These are phyloP conservation scores for Amaranthus tricolor DNA, from an alignment of 179 eudicot genomes.

Conservation along the genomic window DNA sequence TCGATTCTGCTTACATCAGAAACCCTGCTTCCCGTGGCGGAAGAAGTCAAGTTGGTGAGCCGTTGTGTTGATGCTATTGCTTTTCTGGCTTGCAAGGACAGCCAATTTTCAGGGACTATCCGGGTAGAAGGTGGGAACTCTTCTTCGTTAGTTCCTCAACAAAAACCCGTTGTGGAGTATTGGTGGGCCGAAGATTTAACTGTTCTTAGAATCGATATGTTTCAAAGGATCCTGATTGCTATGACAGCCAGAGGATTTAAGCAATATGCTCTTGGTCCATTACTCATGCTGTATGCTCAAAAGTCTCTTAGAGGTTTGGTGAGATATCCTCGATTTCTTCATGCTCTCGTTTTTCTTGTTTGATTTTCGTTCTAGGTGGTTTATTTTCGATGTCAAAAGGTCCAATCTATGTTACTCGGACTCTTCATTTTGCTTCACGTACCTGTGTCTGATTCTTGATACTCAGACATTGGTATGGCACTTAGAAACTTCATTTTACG, in stretches of 20 bases:
- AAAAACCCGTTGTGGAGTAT: constrained; percentile 56
- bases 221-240: constrained; percentile 79
- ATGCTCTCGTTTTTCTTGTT: not conserved
- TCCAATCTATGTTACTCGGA: too few species aligned
- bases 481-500: too few species aligned
- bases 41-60: constrained; percentile 68
- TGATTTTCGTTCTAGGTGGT: not conserved
- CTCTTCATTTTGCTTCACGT: too few species aligned
- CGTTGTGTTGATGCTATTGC: constrained; percentile 83
- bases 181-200: constrained; percentile 99
- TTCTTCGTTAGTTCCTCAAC: constrained; percentile 36
- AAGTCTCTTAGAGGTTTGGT: constrained; percentile 97
- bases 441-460: too few species aligned
- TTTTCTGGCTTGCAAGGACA: constrained; percentile 65
- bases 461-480: too few species aligned
- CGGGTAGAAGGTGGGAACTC: constrained; percentile 33
- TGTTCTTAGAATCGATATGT: constrained; percentile 76
- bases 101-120: constrained; percentile 36
- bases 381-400: not conserved
- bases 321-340: constrained; percentile 39
- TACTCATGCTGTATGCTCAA: constrained; percentile 93
- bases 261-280: constrained; percentile 80
- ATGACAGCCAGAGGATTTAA: constrained; percentile 89
- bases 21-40: constrained; percentile 62
- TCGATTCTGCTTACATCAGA: constrained; percentile 66